These are phyloP conservation scores for Omphalea diandra DNA, from an alignment of 441 rosid species.

Conservation along the genomic window DNA sequence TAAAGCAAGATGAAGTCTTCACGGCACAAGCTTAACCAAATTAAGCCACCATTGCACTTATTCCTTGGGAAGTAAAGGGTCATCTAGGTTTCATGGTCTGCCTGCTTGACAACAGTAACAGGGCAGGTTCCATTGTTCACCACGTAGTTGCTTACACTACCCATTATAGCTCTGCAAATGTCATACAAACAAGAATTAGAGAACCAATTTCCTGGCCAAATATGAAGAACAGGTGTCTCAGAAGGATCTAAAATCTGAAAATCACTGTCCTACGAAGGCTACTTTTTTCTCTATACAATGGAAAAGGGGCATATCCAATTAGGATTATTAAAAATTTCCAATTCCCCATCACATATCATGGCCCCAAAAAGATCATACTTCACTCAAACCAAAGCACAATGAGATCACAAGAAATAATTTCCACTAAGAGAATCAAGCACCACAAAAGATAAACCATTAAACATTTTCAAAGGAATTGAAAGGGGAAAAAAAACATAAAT, in stretches of 20 bases:
- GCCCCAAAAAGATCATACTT: too few relatives aligned
- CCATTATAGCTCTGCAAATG: constrained; percentile 73
- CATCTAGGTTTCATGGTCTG: constrained; percentile 29
- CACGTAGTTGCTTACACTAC: constrained; percentile 92
- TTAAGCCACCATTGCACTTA: constrained; percentile 20
- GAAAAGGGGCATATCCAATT: not conserved
- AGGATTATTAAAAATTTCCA: not conserved
- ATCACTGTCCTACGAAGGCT: too few relatives aligned
- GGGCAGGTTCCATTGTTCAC: constrained; percentile 83
- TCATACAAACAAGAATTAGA: not conserved
- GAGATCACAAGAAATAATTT: too few relatives aligned
- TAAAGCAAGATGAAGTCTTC: too few relatives aligned
- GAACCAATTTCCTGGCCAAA: not conserved
- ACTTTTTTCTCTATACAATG: too few relatives aligned
- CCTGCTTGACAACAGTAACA: constrained; percentile 73
- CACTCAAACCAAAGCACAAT: not conserved
- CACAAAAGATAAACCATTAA: not conserved
- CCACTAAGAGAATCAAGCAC: not conserved
- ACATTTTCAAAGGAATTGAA: too few relatives aligned
- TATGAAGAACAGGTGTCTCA: not conserved
- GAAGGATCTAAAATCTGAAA: not conserved
- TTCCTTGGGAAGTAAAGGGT: not conserved
- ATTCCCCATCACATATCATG: not conserved
- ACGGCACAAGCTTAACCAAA: constrained; percentile 15
- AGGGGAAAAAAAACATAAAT: too few relatives aligned